phyloP scores from a whole-genome alignment of 1,284 basidiomycete genomes.

The Ustilago hordei region DNA sequence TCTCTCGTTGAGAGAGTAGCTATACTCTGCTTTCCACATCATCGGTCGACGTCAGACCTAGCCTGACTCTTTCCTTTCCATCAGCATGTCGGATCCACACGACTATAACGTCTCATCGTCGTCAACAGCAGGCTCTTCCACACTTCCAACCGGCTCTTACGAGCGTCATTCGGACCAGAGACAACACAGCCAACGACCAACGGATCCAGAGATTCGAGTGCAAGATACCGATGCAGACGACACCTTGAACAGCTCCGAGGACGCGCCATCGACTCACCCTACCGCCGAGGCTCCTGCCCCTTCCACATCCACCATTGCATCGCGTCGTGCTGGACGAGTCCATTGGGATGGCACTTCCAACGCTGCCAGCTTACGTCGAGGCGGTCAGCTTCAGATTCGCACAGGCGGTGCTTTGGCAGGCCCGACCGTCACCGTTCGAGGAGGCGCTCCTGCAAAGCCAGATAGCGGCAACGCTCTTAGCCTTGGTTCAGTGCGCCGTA shows the following conservation, averaged over 20 bases:
- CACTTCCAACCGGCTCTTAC: constrained; percentile 24
- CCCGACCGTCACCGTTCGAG: constrained; percentile 55
- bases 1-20: constrained; percentile 5
- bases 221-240: constrained; percentile 20
- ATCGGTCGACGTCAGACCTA: not conserved
- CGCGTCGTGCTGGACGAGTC: constrained; percentile 40
- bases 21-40: not conserved
- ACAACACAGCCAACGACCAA: not conserved
- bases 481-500: constrained; percentile 49
- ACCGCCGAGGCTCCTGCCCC: constrained; percentile 2
- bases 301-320: constrained; percentile 6
- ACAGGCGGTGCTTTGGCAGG: constrained; percentile 38
- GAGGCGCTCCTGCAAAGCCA: constrained; percentile 22
- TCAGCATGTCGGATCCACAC: constrained; percentile 31
- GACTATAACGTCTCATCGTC: constrained; percentile 27
- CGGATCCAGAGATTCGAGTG: constrained; percentile 23
- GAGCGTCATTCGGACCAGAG: constrained; percentile 14
- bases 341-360: constrained; percentile 53
- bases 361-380: constrained; percentile 38
- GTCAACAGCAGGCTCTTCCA: constrained; percentile 37
- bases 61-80: not conserved
- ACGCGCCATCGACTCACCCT: not conserved
- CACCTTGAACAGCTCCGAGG: constrained; percentile 16
- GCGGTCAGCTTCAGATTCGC: constrained; percentile 39
- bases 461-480: constrained; percentile 21